phyloP scores from a whole-genome alignment of 192 early-diverging fungal species.

The Coemansia sp. region DNA sequence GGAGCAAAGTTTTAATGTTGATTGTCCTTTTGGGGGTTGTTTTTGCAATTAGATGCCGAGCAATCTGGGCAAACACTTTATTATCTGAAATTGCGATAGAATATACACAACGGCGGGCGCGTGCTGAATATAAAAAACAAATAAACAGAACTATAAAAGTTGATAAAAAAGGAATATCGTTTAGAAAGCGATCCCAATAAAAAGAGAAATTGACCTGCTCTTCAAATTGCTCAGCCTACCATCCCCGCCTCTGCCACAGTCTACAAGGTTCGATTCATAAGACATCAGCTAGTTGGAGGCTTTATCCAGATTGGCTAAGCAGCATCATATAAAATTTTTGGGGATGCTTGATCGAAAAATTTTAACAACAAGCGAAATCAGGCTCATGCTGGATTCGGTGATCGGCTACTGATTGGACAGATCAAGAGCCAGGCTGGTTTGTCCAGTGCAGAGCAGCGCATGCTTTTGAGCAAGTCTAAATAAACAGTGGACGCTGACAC shows the following conservation, averaged over 20 bases:
- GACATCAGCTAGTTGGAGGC: conserved; percentile 1
- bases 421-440: background rate
- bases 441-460: too few relatives aligned
- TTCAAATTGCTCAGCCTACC: background rate
- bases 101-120: background rate
- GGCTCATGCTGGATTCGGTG: background rate
- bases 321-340: background rate
- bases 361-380: background rate
- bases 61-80: background rate
- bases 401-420: background rate
- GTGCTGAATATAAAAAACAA: background rate
- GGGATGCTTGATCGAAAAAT: too few relatives aligned
- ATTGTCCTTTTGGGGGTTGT: background rate
- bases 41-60: background rate
- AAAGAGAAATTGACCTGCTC: background rate
- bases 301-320: background rate
- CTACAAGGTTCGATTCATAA: background rate
- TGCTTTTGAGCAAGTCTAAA: too few relatives aligned
- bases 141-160: background rate
- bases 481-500: too few relatives aligned
- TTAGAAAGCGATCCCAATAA: background rate
- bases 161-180: background rate
- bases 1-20: background rate
- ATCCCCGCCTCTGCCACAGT: background rate
- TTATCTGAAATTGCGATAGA: background rate